phyloP scores from a whole-genome alignment of 495 filamentous ascomycete species.

The Penicillium silybi region DNA sequence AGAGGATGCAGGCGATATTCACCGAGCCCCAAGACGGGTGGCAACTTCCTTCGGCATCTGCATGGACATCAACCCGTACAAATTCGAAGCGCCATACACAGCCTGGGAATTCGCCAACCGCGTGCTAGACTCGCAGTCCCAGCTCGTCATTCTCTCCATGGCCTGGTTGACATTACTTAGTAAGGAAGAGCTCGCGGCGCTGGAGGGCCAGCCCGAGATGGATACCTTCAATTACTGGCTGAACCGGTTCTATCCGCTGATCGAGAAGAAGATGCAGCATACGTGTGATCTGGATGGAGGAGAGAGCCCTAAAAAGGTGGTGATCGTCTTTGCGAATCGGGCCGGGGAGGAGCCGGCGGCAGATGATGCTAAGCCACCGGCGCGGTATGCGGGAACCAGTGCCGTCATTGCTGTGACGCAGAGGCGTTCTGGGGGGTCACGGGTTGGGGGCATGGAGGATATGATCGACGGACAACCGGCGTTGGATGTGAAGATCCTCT shows the following conservation, averaged over 20 bases:
- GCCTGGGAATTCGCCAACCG: constrained; percentile 85
- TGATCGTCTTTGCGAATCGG: constrained; percentile 83
- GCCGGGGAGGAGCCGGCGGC: constrained; percentile 64
- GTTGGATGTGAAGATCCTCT: constrained; percentile 41
- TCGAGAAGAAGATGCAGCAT: constrained; percentile 47
- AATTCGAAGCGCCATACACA: constrained; percentile 70
- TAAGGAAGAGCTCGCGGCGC: constrained; percentile 45
- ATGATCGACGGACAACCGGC: constrained; percentile 8
- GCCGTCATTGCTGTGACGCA: constrained; percentile 70
- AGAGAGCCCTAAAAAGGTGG: constrained; percentile 48
- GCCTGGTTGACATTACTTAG: constrained; percentile 69
- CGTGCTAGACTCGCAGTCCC: constrained; percentile 59
- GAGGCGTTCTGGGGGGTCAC: constrained; percentile 6
- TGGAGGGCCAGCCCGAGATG: constrained; percentile 61
- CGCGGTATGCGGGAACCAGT: constrained; percentile 79
- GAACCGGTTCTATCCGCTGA: constrained; percentile 71
- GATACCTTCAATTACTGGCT: constrained; percentile 89
- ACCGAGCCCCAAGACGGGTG: constrained; percentile 21
- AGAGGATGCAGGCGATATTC: background rate
- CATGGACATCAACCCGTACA: constrained; percentile 70
- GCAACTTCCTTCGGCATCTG: constrained; percentile 82
- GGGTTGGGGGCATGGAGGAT: constrained; percentile 19
- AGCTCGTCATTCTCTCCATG: constrained; percentile 79
- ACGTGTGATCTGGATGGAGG: constrained; percentile 21
- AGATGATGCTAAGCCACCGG: constrained; percentile 31